Conservation (phyloP, 1,139 yeast species). For the Yamadazyma spencermartinsiae region DNA sequence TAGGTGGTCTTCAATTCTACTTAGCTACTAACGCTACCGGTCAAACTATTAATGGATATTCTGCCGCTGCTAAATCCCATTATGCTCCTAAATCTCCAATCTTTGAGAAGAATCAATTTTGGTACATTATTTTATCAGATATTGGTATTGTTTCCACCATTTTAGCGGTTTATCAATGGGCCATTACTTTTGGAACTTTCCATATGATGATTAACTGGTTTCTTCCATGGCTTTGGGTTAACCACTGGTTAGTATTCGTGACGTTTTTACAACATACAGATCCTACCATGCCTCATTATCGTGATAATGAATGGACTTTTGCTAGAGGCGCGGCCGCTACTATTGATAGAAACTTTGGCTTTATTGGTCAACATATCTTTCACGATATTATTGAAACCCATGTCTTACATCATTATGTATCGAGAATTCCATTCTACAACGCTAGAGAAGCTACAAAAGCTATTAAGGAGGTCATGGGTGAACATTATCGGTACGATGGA, state of each 20-base stretch:
- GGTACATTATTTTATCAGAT: slow-evolving; percentile 71
- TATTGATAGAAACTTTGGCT: slow-evolving; percentile 81
- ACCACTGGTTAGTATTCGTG: slow-evolving; percentile 88
- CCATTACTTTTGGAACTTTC: slow-evolving; percentile 61
- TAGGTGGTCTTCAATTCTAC: slow-evolving; percentile 73
- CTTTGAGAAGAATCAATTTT: slow-evolving; percentile 67
- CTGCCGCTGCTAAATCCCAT: slow-evolving; percentile 52
- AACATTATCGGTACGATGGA: slow-evolving; percentile 65
- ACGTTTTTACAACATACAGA: slow-evolving; percentile 86
- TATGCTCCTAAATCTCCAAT: slow-evolving; percentile 73
- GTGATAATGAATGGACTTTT: slow-evolving; percentile 73
- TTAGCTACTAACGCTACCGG: slow-evolving; percentile 76
- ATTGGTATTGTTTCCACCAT: slow-evolving; percentile 62
- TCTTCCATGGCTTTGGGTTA: slow-evolving; percentile 76
- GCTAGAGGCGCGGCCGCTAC: slow-evolving; percentile 91
- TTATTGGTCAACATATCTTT: slow-evolving; percentile 76
- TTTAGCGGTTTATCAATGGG: slow-evolving; percentile 62
- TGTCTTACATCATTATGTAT: slow-evolving; percentile 81
- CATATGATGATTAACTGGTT: slow-evolving; percentile 71
- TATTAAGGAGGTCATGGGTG: slow-evolving; percentile 79
- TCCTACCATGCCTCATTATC: slow-evolving; percentile 78
- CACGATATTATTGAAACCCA: slow-evolving; percentile 91
- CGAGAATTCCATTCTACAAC: slow-evolving; percentile 84
- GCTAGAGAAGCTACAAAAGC: slow-evolving; percentile 81
- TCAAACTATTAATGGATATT: slow-evolving; percentile 57